Conservation (phyloP, 2,329 filamentous ascomycete species). For the Penicillium brasilianum region DNA sequence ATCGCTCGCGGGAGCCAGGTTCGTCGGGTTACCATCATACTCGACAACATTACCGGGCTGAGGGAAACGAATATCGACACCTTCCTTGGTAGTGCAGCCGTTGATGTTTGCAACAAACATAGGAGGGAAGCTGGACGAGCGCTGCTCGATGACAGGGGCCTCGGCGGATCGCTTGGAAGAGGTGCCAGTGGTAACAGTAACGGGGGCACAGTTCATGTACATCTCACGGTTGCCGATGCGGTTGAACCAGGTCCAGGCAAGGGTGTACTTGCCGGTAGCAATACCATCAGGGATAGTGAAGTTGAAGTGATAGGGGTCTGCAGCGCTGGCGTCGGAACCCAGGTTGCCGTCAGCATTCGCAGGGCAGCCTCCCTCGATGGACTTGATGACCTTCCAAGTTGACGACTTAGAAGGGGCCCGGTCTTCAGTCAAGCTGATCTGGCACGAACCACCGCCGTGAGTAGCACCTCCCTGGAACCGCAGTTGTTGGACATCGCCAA, state of each 20-base stretch:
- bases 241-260: slow-evolving; percentile 97
- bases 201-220: slow-evolving; percentile 93
- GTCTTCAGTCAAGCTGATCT: slow-evolving; percentile 84
- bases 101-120: slow-evolving; percentile 78
- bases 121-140: slow-evolving; percentile 67
- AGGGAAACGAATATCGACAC: slow-evolving; percentile 68
- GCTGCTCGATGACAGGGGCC: slow-evolving; percentile 51
- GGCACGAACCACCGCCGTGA: slow-evolving; percentile 92
- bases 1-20: slow-evolving; percentile 40
- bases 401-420: slow-evolving; percentile 67
- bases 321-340: slow-evolving; percentile 51
- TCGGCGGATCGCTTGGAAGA: slow-evolving; percentile 50
- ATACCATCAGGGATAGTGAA: slow-evolving; percentile 75
- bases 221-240: slow-evolving; percentile 90
- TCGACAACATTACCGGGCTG: slow-evolving; percentile 67
- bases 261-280: slow-evolving; percentile 74
- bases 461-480: slow-evolving; percentile 73
- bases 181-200: slow-evolving; percentile 66
- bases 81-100: slow-evolving; percentile 61
- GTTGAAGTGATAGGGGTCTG: slow-evolving; percentile 63
- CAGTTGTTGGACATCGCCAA: slow-evolving; percentile 67
- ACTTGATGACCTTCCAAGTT: slow-evolving; percentile 88
- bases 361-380: slow-evolving; percentile 84
- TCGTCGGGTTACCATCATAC: slow-evolving; percentile 48
- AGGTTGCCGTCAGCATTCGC: slow-evolving; percentile 65